phyloP scores from a whole-genome alignment of 306 rosid species.

The Casuarina glauca region DNA sequence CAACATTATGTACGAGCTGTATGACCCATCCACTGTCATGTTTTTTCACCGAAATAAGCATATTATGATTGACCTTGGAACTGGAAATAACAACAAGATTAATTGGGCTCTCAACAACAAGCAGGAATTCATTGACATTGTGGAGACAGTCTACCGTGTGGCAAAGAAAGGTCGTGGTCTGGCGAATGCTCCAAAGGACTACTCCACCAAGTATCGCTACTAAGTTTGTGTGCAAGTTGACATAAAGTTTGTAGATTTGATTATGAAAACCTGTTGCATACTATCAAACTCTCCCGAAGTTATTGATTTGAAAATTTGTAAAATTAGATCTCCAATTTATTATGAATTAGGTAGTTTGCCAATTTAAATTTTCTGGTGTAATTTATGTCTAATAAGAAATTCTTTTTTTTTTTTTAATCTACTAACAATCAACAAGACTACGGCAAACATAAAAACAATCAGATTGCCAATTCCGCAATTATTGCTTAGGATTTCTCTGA shows the following conservation, averaged over 20 bases:
- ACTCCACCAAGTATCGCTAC: conserved; percentile 96
- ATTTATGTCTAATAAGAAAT: no score
- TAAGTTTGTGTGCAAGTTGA: conserved; percentile 25
- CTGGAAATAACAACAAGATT: conserved; percentile 97
- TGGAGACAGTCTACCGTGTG: conserved; percentile 82
- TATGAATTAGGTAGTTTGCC: no score
- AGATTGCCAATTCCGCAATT: no score
- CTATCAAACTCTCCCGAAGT: no score
- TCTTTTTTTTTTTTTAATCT: no score
- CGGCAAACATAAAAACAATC: no score
- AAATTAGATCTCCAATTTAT: no score
- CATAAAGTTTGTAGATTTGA: conserved; percentile 1
- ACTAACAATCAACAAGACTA: no score
- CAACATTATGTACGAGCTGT: conserved; percentile 92
- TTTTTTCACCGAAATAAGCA: conserved; percentile 96
- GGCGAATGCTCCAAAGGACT: conserved; percentile 92
- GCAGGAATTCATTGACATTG: conserved; percentile 88
- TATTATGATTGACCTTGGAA: conserved; percentile 97
- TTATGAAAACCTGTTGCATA: background rate
- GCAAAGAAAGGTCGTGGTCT: conserved; percentile 93
- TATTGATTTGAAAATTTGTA: no score
- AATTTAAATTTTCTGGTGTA: no score
- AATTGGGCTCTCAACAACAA: conserved; percentile 98
- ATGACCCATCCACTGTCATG: conserved; percentile 91
- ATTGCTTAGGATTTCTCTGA: no score